Base-by-base conservation (phyloP, 2,329 filamentous ascomycete species). In the Tolypocladium tundrense region DNA sequence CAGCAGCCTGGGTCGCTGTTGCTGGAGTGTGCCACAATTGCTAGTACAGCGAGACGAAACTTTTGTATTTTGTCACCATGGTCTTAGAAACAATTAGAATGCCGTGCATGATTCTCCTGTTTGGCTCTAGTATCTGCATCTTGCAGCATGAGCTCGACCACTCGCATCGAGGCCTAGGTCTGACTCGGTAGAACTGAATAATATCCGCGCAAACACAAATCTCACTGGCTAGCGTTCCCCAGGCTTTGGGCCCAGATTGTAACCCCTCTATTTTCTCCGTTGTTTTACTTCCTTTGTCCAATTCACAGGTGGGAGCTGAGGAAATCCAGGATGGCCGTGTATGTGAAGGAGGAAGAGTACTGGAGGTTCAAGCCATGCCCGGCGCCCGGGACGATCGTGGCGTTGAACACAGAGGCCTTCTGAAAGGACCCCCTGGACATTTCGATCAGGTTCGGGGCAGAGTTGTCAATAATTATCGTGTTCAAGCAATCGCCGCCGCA, bases 401-500 rank as follows among this genome's bases (percentile, higher is more conserved):
- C 72, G 59, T 80, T 73, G 64, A 86, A 85, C 0, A 68, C 67
- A 0, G 66, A 74, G 0, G 79, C 73, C 16, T 77, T 71, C 2
- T 73, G 71, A 63, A 83, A 81, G 37, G 69, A 69, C 50, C 61
- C 55, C 55, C 63, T 66, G 0, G 77, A 77, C 27, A 67, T 66
- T 13, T 73, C 77, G 1, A 79, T 77, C 50, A 83, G 61, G 35
- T 72, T 64, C 6, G 65, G 75, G 35, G 72, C 76, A 1, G 69
- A 63, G 56, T 70, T 62, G 8, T 69, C 63, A 1, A 74, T 67
- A 45, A 68, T 62, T 16, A 70, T 72, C 0, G 77, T 80, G 24
- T 69, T 72, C 3, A 73, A 65, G 70, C 84, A 87, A 68, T 87
- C 79, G 33, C 83, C 81, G 4, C 84, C 85, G 59, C 85, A 88